Evolutionary conservation across 2,329 filamentous ascomycete genomes (phyloP).

Genomic region (Nemania abortiva): DNA sequence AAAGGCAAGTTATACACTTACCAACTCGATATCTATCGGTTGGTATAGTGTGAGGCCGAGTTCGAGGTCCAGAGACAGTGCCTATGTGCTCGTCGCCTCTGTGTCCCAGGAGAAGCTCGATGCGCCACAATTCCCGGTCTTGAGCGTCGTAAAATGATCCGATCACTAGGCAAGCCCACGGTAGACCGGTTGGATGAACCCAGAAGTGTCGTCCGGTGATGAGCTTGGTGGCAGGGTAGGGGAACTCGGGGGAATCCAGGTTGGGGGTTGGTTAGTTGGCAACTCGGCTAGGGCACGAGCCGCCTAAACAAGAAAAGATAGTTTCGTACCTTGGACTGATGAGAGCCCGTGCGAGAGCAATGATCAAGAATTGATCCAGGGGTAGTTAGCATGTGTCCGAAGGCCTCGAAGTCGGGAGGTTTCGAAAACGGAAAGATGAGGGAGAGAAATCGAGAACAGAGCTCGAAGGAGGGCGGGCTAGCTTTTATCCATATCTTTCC

Average conservation of each 20-base stretch:
- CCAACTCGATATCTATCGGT: slow-evolving; percentile 5
- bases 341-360: neutral
- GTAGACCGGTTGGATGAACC: slow-evolving; percentile 49
- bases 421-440: neutral
- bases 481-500: neutral
- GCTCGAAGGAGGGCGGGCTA: no score
- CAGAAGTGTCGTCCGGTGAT: slow-evolving; percentile 59
- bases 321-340: neutral
- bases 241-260: slow-evolving; percentile 54
- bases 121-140: slow-evolving; percentile 60
- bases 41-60: slow-evolving; percentile 15
- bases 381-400: neutral
- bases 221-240: slow-evolving; percentile 60
- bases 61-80: slow-evolving; percentile 22
- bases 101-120: slow-evolving; percentile 57
- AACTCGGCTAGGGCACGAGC: slow-evolving; percentile 36
- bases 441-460: no score
- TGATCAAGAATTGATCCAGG: neutral
- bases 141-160: slow-evolving; percentile 61
- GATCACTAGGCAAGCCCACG: slow-evolving; percentile 62
- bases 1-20: slow-evolving; percentile 10
- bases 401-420: neutral
- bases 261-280: slow-evolving; percentile 35
- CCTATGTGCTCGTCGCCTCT: slow-evolving; percentile 22
- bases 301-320: neutral